Evolutionary conservation across 2,329 filamentous ascomycete species (phyloP), one percentile per base, ranked within the genome.

Genomic region (Cryphonectria carpinicola): DNA sequence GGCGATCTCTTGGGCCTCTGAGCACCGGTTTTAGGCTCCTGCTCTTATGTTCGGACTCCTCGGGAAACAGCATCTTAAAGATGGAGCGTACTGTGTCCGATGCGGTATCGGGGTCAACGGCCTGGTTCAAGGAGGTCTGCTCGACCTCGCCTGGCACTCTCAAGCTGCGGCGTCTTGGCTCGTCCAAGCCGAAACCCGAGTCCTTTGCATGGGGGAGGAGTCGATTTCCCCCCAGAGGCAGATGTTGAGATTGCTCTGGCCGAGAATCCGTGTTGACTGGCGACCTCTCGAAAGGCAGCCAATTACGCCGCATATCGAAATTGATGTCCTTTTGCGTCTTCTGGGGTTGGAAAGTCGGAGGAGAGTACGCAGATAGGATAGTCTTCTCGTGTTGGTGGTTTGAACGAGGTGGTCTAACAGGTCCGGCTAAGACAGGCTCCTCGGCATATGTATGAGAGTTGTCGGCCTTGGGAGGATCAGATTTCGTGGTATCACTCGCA

Each of bases 11-110:
- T 28, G 3, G 32, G 28, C 7, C 35, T 4, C n/a, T 10, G 3
- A 22, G 17, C 10, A 46, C 28, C 17, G 17, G 28, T 19, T 11
- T 52, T 11, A 2, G 11, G 63, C 43, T 32, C 28, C 28, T 52
- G 25, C 43, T 28, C 43, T 39, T 39, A 37, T 46, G 28, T 13
- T 46, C 25, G 19, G 63, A 41, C 54, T 70, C 58, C 25, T 67
- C 64, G 22, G 61, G 52, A 14, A 72, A 72, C 35, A 72, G 49
- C 35, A 67, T 66, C 14, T 65, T 41, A 4, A 67, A 70, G 43
- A 72, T 70, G 35, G 70, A 68, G 22, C 52, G 70, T 14, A 52
- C 63, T 35, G 35, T 62, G 60, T 39, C 60, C 11, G 60, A 62
- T 62, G 37, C 17, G 22, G 17, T 35, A 19, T 19, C 22, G 14